Evolutionary conservation across 1,139 yeast species (phyloP).

Genomic region (Candida labiduridarum): DNA sequence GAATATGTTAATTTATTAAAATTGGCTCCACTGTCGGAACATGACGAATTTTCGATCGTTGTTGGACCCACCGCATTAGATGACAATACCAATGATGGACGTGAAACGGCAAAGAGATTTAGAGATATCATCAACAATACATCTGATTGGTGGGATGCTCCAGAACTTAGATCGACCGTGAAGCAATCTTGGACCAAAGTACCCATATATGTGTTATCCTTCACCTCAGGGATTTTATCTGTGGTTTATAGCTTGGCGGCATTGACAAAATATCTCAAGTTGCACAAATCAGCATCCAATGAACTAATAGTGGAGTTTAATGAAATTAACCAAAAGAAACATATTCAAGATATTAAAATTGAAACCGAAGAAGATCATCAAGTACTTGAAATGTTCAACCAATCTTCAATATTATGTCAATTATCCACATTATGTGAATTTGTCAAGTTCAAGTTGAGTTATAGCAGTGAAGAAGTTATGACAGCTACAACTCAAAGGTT

Average conservation of each 20-base stretch:
- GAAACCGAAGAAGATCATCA: constrained; percentile 8
- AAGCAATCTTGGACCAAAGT: constrained; percentile 47
- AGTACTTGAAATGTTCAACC: constrained; percentile 15
- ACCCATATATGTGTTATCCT: constrained; percentile 28
- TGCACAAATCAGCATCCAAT: constrained; percentile 12
- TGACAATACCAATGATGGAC: not conserved
- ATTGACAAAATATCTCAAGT: constrained; percentile 24
- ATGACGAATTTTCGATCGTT: constrained; percentile 16
- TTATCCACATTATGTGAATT: constrained; percentile 22
- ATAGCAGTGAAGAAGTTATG: constrained; percentile 17
- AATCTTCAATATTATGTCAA: constrained; percentile 17
- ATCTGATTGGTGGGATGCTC: constrained; percentile 27
- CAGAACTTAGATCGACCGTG: constrained; percentile 22
- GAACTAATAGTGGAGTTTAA: constrained; percentile 13
- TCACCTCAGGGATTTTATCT: constrained; percentile 28
- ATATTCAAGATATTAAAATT: constrained; percentile 9
- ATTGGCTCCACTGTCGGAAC: constrained; percentile 16
- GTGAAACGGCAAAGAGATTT: constrained; percentile 4
- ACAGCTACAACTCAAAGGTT: constrained; percentile 21
- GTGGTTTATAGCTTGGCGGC: constrained; percentile 31
- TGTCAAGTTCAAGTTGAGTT: constrained; percentile 21
- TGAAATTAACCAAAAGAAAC: constrained; percentile 8
- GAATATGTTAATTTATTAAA: constrained; percentile 22
- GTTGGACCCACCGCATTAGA: constrained; percentile 14
- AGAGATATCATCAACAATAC: constrained; percentile 9